Percentiles rank a stretch among this genome's conserved stretches.
Evolutionary conservation across 179 eudicot species (phyloP).

Genomic region (Pouteria campechiana): DNA sequence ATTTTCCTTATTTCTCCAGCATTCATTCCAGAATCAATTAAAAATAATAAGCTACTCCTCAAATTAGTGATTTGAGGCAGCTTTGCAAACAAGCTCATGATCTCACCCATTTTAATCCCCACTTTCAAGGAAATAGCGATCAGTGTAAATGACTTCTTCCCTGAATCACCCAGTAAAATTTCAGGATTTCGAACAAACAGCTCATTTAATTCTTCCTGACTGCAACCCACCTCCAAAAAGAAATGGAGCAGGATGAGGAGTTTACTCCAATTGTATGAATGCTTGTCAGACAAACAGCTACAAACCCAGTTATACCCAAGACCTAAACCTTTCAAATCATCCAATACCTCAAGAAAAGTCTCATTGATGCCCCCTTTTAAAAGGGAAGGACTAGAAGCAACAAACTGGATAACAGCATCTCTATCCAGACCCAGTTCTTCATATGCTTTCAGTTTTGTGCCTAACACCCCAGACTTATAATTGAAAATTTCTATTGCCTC

Average conservation of each 20-base stretch:
- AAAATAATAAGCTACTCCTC: constrained; percentile 27
- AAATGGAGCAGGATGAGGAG: constrained; percentile 33
- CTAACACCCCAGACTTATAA: constrained; percentile 36
- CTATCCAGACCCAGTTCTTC: constrained; percentile 38
- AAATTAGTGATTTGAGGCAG: constrained; percentile 41
- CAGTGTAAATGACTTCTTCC: constrained; percentile 21
- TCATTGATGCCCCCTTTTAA: constrained; percentile 22
- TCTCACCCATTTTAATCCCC: constrained; percentile 29
- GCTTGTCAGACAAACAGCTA: constrained; percentile 18
- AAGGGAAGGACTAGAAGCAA: constrained; percentile 45
- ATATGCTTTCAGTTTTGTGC: constrained; percentile 32
- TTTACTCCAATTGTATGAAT: constrained; percentile 37
- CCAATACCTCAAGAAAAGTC: constrained; percentile 22
- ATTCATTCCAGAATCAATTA: constrained; percentile 42
- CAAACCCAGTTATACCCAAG: constrained; percentile 40
- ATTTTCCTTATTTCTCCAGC: constrained; percentile 27
- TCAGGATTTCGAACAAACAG: constrained; percentile 29
- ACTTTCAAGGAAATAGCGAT: constrained; percentile 45
- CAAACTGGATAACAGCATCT: constrained; percentile 25
- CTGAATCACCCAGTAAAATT: constrained; percentile 44
- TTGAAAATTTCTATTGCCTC: constrained; percentile 52
- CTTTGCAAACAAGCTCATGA: constrained; percentile 24
- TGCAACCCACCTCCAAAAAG: constrained; percentile 24
- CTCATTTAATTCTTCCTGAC: constrained; percentile 19
- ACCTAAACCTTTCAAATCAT: constrained; percentile 27